A percentile compares a stretch with the other conserved stretches of the same genome.
Conservation (phyloP, 176 grass and related monocot species). For the Carex parvula region DNA sequence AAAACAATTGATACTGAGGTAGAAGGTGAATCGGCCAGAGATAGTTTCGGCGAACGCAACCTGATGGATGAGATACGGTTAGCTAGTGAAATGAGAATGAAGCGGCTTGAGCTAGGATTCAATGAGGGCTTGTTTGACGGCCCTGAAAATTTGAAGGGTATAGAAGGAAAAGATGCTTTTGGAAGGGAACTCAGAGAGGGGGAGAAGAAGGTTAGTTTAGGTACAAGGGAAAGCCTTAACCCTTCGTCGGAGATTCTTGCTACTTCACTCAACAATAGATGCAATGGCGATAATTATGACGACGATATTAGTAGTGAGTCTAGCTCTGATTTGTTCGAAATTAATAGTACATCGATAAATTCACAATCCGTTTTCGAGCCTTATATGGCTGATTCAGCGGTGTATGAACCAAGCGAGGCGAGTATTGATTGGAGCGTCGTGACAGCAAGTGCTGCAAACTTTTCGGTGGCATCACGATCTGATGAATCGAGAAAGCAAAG, state of each 20-base stretch:
- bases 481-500: neutral
- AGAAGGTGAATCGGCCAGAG: neutral
- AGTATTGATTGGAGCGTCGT: constrained; percentile 88
- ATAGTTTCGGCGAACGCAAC: neutral
- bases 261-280: constrained; percentile 9
- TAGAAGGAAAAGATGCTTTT: constrained; percentile 32
- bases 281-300: neutral
- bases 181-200: constrained; percentile 7
- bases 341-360: constrained; percentile 65
- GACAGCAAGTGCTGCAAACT: constrained; percentile 50
- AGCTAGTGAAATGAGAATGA: constrained; percentile 42
- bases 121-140: constrained; percentile 21
- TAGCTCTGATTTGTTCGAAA: constrained; percentile 98
- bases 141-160: constrained; percentile 28
- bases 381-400: constrained; percentile 11
- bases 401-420: constrained; percentile 75
- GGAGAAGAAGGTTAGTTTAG: constrained; percentile 1
- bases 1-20: constrained; percentile 35
- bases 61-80: constrained; percentile 30
- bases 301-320: constrained; percentile 55
- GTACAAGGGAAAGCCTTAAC: constrained; percentile 25
- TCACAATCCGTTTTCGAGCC: constrained; percentile 31
- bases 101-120: constrained; percentile 33
- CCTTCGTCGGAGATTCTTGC: neutral
- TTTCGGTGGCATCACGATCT: constrained; percentile 38